Percentiles rank a stretch among this genome's conserved stretches.
phyloP scores from a whole-genome alignment of 805 yeast species.

The Teunomyces funiuensis region DNA sequence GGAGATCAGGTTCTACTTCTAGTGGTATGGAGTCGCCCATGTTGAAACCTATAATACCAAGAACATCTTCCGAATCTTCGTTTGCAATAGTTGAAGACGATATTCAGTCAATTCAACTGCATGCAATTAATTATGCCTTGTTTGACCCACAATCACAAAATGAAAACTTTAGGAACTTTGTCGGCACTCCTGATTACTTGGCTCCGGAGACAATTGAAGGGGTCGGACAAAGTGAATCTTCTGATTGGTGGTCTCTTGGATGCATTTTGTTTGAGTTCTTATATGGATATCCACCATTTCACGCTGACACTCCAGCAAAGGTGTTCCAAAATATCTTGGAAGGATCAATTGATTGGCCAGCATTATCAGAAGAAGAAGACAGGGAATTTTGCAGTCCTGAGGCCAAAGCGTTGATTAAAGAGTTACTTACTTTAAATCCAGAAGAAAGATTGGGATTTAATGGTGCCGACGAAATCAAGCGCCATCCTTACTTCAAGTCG shows the following conservation, averaged over 20 bases:
- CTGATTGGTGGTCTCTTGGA: slow-evolving; percentile 99
- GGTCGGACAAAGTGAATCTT: slow-evolving; percentile 72
- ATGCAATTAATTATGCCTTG: slow-evolving; percentile 50
- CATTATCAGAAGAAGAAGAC: slow-evolving; percentile 54
- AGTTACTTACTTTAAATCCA: slow-evolving; percentile 65
- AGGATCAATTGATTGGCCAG: slow-evolving; percentile 84
- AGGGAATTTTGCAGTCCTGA: slow-evolving; percentile 52
- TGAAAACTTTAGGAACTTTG: slow-evolving; percentile 56
- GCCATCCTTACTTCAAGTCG: slow-evolving; percentile 73
- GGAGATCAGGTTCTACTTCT: slow-evolving; percentile 34
- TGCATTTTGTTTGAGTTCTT: slow-evolving; percentile 90
- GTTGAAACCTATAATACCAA: slow-evolving; percentile 45
- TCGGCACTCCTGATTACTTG: slow-evolving; percentile 96
- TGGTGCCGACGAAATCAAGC: slow-evolving; percentile 77
- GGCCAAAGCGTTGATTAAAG: slow-evolving; percentile 72
- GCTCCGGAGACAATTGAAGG: slow-evolving; percentile 96
- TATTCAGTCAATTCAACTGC: slow-evolving; percentile 29
- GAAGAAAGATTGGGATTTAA: slow-evolving; percentile 67
- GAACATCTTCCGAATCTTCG: slow-evolving; percentile 57
- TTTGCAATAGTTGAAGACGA: slow-evolving; percentile 57
- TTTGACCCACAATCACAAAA: slow-evolving; percentile 68
- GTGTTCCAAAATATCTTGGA: slow-evolving; percentile 80
- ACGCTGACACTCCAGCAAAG: slow-evolving; percentile 71
- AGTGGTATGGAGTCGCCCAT: slow-evolving; percentile 50
- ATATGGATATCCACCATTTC: slow-evolving; percentile 94